Base-by-base conservation (phyloP, 1,139 yeast species). In the Saccharomycopsis hybrid region DNA sequence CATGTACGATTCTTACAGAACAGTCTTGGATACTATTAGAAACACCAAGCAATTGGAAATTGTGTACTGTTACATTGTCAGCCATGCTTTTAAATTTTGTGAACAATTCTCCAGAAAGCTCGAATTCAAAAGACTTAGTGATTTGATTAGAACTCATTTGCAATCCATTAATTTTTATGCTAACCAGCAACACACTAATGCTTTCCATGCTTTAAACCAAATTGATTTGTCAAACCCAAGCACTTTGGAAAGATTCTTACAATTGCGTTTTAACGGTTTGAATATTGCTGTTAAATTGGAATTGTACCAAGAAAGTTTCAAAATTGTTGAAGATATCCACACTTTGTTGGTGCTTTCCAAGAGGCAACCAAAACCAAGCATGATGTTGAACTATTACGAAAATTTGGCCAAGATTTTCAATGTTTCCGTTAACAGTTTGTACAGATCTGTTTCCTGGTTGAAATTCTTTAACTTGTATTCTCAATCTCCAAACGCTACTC, bases 251-350 rank as follows among this genome's bases (percentile, higher is more conserved):
- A 83, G 97, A 69, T 89, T 86, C 65, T 76, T 90, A 64, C 97
- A 90, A 59, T 88, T 89, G 60, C 86, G 98, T 67, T 92, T 92
- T 70, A 80, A 84, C 55, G 97, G 92, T 73, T 82, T 92, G 64
- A 85, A 84, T 65, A 86, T 83, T 55, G 86, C 97, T 49, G 97
- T 90, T 59, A 85, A 87, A 66, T 78, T 92, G 62, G 97, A 90
- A 71, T 78, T 94, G 65, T 92, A 97, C 97, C 97, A 92, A 68
- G 99, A 94, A 71, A 90, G 97, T 29, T 94, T 87, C 78, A 80
- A 96, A 67, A 85, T 97, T 25, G 95, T 90, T 58, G 98, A 92
- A 70, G 98, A 92, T 65, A 95, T 92, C 54, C 97, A 88, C 70
- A 83, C 92, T 52, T 77, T 94, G 68, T 78, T 89, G 70, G 81